A percentile compares a stretch with the other conserved stretches of the same genome.
Evolutionary conservation across 2,329 filamentous ascomycete genomes (phyloP).

Genomic region (Leptographium wingfieldii): DNA sequence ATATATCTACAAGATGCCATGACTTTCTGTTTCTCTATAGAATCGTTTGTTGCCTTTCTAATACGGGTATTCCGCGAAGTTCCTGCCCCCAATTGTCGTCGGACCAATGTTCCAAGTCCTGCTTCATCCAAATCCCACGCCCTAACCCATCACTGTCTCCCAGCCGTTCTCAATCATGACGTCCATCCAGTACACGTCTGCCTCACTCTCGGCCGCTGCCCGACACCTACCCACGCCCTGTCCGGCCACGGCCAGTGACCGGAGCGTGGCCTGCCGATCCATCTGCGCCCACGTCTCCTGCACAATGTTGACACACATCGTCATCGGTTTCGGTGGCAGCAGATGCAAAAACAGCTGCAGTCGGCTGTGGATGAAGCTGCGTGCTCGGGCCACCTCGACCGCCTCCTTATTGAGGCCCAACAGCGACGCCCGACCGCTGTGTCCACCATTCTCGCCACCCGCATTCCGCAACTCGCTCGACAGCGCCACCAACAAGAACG

Average conservation of each 20-base stretch:
- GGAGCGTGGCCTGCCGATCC: conserved; percentile 20
- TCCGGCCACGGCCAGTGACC: neutral
- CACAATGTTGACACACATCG: conserved; percentile 35
- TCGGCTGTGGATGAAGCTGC: conserved; percentile 35
- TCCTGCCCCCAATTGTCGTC: neutral
- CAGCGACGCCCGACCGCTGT: conserved; percentile 4
- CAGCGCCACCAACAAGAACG: conserved; percentile 36
- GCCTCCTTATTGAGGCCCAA: conserved; percentile 19
- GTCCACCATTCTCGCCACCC: neutral
- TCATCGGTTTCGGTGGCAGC: conserved; percentile 37
- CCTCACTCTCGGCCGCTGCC: conserved; percentile 18
- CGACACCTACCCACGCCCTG: neutral
- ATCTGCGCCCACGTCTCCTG: conserved; percentile 39
- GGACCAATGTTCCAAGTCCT: neutral
- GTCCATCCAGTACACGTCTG: conserved; percentile 40
- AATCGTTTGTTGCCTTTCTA: too few relatives aligned
- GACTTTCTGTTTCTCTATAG: too few relatives aligned
- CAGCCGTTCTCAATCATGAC: conserved; percentile 43
- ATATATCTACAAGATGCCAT: too few relatives aligned
- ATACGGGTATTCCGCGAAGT: too few relatives aligned
- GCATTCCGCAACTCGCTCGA: conserved; percentile 34
- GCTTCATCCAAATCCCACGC: neutral
- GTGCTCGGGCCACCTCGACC: conserved; percentile 32
- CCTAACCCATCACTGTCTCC: conserved; percentile 27
- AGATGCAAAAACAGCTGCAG: conserved; percentile 29